phyloP scores from a whole-genome alignment of 2,329 filamentous ascomycete species.

The Coniochaeta hoffmannii region DNA sequence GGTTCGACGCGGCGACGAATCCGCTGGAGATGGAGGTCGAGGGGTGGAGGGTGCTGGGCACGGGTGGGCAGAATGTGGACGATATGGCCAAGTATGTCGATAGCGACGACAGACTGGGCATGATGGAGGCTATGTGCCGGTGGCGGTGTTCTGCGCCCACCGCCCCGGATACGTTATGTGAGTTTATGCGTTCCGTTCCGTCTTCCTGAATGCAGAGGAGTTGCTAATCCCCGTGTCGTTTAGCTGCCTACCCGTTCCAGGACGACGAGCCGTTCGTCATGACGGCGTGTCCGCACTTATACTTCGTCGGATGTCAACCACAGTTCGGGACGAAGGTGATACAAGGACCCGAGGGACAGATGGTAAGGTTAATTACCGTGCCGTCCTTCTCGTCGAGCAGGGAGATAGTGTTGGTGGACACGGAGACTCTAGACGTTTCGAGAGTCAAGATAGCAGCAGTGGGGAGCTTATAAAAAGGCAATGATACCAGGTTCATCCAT shows the following conservation, averaged over 20 bases:
- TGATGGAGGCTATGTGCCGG: slow-evolving; percentile 91
- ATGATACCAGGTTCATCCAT: not conserved
- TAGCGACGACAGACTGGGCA: slow-evolving; percentile 66
- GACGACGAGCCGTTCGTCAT: slow-evolving; percentile 88
- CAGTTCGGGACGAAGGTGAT: slow-evolving; percentile 67
- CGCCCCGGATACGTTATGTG: slow-evolving; percentile 90
- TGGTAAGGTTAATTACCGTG: slow-evolving; percentile 71
- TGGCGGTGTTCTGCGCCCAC: slow-evolving; percentile 92
- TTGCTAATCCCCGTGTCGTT: slow-evolving; percentile 6
- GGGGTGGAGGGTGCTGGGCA: slow-evolving; percentile 81
- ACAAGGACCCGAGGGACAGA: slow-evolving; percentile 58
- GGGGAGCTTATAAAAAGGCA: not conserved
- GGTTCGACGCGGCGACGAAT: slow-evolving; percentile 87
- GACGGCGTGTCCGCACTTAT: slow-evolving; percentile 78
- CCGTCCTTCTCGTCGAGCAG: slow-evolving; percentile 74
- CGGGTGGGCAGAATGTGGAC: slow-evolving; percentile 85
- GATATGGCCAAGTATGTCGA: slow-evolving; percentile 90
- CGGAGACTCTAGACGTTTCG: slow-evolving; percentile 75
- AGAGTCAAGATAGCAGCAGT: slow-evolving; percentile 46
- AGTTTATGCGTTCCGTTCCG: slow-evolving; percentile 27
- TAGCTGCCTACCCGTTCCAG: slow-evolving; percentile 94
- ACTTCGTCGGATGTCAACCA: slow-evolving; percentile 81
- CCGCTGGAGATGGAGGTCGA: slow-evolving; percentile 88
- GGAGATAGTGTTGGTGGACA: slow-evolving; percentile 76
- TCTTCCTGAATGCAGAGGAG: not conserved